phyloP scores from a whole-genome alignment of 345 rosid genomes.

The Heritiera fomes region DNA sequence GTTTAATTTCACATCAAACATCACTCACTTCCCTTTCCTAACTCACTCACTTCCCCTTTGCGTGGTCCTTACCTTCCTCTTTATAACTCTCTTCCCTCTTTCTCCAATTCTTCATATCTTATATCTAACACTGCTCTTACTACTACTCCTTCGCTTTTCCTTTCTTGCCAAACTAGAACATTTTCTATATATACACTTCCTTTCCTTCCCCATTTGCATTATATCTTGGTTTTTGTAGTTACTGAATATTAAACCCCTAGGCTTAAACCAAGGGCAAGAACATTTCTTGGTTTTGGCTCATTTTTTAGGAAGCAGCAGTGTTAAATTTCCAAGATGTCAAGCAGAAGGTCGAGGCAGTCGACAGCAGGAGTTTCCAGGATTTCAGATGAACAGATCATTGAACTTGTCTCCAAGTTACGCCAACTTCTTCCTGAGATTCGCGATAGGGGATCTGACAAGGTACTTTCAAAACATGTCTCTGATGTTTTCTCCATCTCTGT shows the following conservation, averaged over 20 bases:
- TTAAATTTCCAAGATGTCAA: conserved; percentile 51
- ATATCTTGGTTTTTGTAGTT: neutral
- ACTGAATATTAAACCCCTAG: neutral
- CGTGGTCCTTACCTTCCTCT: conserved; percentile 66
- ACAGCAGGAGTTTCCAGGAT: conserved; percentile 61
- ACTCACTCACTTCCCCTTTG: conserved; percentile 4
- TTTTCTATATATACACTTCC: conserved; percentile 14
- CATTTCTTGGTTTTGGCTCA: neutral
- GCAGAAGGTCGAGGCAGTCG: conserved; percentile 88
- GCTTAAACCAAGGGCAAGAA: neutral
- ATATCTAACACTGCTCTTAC: conserved; percentile 15
- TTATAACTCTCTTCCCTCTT: conserved; percentile 54
- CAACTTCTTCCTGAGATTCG: conserved; percentile 93
- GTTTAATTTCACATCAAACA: neutral
- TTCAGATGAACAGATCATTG: conserved; percentile 86
- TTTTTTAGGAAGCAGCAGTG: neutral
- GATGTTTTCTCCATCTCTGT: neutral
- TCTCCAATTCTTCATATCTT: conserved; percentile 48
- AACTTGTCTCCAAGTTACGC: conserved; percentile 80
- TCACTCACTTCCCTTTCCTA: conserved; percentile 14
- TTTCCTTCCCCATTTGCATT: neutral
- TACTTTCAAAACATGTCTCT: conserved; percentile 13
- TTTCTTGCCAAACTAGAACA: conserved; percentile 2
- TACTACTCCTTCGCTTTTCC: conserved; percentile 22
- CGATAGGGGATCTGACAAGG: conserved; percentile 80